phyloP scores from a whole-genome alignment of 768 basidiomycete genomes.

The Mycena leptocephala region DNA sequence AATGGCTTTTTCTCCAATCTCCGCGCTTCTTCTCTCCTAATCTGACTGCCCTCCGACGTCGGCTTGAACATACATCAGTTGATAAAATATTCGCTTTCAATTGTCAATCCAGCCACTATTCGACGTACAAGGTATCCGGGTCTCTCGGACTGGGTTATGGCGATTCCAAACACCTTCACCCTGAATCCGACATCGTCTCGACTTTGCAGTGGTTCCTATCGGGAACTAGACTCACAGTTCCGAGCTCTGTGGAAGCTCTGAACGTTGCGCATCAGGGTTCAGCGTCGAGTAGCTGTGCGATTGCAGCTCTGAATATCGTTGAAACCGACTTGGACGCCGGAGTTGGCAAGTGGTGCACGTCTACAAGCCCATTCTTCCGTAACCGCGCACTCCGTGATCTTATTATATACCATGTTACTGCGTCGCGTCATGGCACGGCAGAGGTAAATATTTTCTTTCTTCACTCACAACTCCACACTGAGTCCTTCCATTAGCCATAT shows the following conservation, averaged over 20 bases:
- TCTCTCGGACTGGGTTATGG: not conserved
- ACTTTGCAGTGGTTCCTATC: slow-evolving; percentile 9
- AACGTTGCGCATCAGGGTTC: not conserved
- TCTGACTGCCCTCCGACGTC: not conserved
- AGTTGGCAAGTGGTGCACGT: not conserved
- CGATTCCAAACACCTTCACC: not conserved
- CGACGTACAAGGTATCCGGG: not conserved
- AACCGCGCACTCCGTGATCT: slow-evolving; percentile 7
- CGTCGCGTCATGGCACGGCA: too few species aligned
- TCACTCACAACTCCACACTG: not conserved
- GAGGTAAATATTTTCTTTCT: too few species aligned
- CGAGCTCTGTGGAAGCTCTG: not conserved
- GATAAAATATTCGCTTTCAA: not conserved
- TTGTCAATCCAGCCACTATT: not conserved
- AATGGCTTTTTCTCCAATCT: not conserved
- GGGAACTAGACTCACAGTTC: not conserved
- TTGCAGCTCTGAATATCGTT: slow-evolving; percentile 20
- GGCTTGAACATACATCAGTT: not conserved
- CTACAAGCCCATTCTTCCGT: not conserved
- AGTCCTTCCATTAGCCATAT: not conserved
- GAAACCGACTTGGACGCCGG: not conserved
- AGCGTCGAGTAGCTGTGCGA: slow-evolving; percentile 10
- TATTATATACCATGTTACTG: not conserved
- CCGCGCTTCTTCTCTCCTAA: not conserved
- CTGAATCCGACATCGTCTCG: not conserved